Evolutionary conservation across 805 yeast species (phyloP).

Genomic region (Kregervanrija delftensis): DNA sequence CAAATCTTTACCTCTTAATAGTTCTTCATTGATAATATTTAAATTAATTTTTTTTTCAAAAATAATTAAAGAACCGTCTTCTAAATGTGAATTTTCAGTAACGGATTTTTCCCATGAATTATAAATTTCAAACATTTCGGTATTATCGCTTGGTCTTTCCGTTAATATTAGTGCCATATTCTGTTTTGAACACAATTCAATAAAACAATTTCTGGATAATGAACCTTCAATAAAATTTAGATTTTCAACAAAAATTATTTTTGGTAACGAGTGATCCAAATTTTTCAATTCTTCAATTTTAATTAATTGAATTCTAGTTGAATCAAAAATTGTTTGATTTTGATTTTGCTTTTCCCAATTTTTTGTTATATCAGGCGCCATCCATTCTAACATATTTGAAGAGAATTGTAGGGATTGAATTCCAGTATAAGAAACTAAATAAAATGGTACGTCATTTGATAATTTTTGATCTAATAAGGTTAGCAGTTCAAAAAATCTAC

Average conservation of each 20-base stretch:
- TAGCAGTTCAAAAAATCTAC: conserved; percentile 74
- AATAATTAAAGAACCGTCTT: conserved; percentile 59
- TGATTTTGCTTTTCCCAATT: conserved; percentile 69
- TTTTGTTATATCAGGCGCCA: conserved; percentile 79
- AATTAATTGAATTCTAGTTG: conserved; percentile 46
- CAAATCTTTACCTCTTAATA: conserved; percentile 44
- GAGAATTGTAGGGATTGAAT: conserved; percentile 76
- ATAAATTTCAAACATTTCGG: conserved; percentile 45
- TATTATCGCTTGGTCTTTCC: conserved; percentile 42
- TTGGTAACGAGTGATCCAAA: conserved; percentile 49
- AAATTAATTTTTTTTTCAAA: conserved; percentile 34
- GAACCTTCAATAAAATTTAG: conserved; percentile 59
- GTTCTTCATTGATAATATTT: conserved; percentile 39
- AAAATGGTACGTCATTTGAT: conserved; percentile 48
- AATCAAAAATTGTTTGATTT: conserved; percentile 71
- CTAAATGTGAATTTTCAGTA: conserved; percentile 29
- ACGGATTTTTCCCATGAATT: conserved; percentile 46
- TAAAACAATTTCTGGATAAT: conserved; percentile 44
- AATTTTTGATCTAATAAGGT: conserved; percentile 26
- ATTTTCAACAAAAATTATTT: conserved; percentile 75
- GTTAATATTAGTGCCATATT: conserved; percentile 70
- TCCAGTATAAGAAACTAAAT: conserved; percentile 72
- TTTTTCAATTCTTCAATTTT: conserved; percentile 48
- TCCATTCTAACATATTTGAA: conserved; percentile 90
- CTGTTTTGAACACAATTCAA: conserved; percentile 53